phyloP scores from a whole-genome alignment of 805 yeast species.

The Jamesozyma spencerorum region DNA sequence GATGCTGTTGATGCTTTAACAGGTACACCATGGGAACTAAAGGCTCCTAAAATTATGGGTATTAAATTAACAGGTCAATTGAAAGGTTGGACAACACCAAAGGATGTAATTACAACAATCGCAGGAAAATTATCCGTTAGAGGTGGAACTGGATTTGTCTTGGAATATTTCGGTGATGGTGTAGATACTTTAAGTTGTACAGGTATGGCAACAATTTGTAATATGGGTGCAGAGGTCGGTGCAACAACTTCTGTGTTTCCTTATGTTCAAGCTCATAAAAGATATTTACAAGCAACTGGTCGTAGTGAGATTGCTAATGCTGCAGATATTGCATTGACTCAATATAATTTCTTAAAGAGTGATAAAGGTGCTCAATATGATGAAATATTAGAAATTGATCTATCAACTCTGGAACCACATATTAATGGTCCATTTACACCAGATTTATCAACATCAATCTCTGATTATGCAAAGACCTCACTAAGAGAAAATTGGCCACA shows the following conservation, averaged over 20 bases:
- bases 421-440: constrained; percentile 98
- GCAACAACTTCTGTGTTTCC: constrained; percentile 98
- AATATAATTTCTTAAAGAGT: constrained; percentile 60
- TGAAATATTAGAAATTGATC: constrained; percentile 81
- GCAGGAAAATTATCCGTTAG: constrained; percentile 92
- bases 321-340: constrained; percentile 52
- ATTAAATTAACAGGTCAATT: constrained; percentile 84
- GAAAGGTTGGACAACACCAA: constrained; percentile 94
- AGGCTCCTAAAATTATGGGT: constrained; percentile 93
- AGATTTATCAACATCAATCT: constrained; percentile 88
- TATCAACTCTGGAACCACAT: constrained; percentile 83
- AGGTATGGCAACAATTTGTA: constrained; percentile 99
- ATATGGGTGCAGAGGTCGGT: constrained; percentile 99
- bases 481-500: constrained; percentile 75
- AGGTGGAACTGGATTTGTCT: constrained; percentile 96
- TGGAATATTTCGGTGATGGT: constrained; percentile 96
- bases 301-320: constrained; percentile 76
- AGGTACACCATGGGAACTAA: constrained; percentile 97
- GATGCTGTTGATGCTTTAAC: constrained; percentile 98
- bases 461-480: constrained; percentile 67
- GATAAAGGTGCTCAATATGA: constrained; percentile 89
- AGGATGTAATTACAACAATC: constrained; percentile 86
- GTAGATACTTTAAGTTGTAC: constrained; percentile 83
- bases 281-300: constrained; percentile 75
- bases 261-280: constrained; percentile 68